These are phyloP conservation scores for Gryganskiella cystojenkinii DNA, from an alignment of 192 early-diverging fungal species.

Conservation along the genomic window DNA sequence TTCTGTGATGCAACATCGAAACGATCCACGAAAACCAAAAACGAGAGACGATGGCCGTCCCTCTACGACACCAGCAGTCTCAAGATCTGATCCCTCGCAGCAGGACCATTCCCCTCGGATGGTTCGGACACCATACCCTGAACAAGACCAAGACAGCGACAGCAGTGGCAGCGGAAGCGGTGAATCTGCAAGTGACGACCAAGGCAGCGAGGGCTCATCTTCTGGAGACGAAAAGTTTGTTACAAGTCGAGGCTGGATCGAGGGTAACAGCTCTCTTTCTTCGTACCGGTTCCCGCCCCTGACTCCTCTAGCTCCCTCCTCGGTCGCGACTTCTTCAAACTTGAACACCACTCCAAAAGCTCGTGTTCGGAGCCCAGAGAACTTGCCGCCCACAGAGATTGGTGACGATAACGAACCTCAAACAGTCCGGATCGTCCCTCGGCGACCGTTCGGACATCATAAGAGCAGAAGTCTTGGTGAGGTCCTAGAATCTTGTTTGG, in stretches of 20 bases:
- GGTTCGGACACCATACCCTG: no score
- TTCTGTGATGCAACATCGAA: no score
- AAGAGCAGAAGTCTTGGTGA: conserved; percentile 40
- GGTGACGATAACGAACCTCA: conserved; percentile 2
- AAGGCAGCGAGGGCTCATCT: background rate
- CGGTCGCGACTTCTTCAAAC: no score
- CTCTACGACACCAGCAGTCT: no score
- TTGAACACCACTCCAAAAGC: background rate
- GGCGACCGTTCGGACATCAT: conserved; percentile 24
- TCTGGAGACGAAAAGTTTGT: conserved; percentile 37
- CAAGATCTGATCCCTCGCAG: no score
- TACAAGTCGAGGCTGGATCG: conserved; percentile 20
- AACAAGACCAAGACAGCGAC: background rate
- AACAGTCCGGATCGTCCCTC: background rate
- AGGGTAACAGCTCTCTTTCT: background rate
- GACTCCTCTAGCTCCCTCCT: no score
- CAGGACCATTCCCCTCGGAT: no score
- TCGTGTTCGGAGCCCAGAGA: background rate
- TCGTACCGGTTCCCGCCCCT: no score
- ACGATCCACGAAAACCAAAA: no score
- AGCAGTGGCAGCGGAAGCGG: background rate
- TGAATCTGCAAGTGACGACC: conserved; percentile 1
- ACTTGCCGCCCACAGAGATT: background rate
- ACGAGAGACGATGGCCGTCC: no score
- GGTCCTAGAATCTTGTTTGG: conserved; percentile 18